These are phyloP conservation scores for Amaranthus hypochondriacus DNA, from an alignment of 148 eudicot genomes.

Conservation along the genomic window DNA sequence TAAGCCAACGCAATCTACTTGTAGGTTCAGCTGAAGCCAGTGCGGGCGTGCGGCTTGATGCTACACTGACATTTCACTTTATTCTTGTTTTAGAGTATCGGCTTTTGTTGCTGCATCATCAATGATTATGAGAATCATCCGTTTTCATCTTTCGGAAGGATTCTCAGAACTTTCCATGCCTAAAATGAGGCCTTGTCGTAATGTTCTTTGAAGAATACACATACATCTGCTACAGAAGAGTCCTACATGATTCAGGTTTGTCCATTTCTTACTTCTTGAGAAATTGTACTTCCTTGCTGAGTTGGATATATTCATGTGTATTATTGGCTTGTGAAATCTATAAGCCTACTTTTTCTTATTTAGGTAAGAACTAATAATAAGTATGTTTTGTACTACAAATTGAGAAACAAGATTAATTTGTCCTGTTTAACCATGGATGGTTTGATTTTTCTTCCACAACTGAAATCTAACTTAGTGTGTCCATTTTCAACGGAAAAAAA, in stretches of 20 bases:
- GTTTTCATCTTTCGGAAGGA: neutral
- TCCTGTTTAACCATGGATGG: neutral
- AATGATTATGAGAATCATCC: neutral
- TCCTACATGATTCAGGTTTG: conserved; percentile 2
- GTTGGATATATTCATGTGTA: neutral
- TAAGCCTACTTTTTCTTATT: too few species aligned
- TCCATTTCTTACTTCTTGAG: too few species aligned
- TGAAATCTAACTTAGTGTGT: neutral
- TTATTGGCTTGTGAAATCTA: neutral
- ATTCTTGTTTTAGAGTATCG: neutral
- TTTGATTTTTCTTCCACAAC: neutral
- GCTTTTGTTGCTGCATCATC: neutral
- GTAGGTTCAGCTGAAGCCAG: too few species aligned
- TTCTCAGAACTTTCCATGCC: neutral
- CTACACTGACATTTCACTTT: too few species aligned
- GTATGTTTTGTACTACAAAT: neutral
- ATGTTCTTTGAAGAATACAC: neutral
- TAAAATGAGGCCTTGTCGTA: neutral
- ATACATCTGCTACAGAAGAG: neutral
- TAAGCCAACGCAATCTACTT: too few species aligned
- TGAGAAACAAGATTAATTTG: neutral
- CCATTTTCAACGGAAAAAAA: neutral
- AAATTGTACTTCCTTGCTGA: neutral
- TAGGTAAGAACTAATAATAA: neutral
- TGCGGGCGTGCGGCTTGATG: too few species aligned